Evolutionary conservation across 2,329 filamentous ascomycete species (phyloP).

Genomic region (Dichotomopilus funicola): DNA sequence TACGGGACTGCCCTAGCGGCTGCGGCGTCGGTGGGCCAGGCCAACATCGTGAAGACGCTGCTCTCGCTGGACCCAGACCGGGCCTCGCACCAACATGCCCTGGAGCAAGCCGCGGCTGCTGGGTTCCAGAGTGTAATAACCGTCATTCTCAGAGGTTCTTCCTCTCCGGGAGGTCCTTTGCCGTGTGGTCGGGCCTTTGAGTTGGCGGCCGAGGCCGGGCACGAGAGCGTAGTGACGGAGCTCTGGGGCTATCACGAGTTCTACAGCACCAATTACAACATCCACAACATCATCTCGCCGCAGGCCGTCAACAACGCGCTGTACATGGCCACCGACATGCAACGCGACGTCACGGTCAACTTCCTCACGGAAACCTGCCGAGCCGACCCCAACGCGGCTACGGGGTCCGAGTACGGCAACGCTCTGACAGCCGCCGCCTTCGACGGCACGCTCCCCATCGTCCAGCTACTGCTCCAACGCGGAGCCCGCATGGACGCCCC

Average conservation of each 20-base stretch:
- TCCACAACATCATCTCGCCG: not conserved
- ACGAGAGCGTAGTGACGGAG: not conserved
- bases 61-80: not conserved
- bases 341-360: not conserved
- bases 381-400: not conserved
- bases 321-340: not conserved
- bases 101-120: not conserved
- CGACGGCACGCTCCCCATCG: not conserved
- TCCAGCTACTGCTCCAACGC: not conserved
- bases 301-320: not conserved
- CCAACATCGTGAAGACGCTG: not conserved
- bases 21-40: not conserved
- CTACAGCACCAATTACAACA: not conserved
- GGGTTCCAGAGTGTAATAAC: not conserved
- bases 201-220: not conserved
- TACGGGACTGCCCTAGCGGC: not conserved
- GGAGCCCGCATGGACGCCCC: not conserved
- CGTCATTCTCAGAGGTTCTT: not conserved
- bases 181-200: not conserved
- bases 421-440: not conserved
- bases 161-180: not conserved
- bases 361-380: not conserved
- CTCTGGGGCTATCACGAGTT: not conserved
- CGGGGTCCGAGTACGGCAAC: not conserved
- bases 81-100: not conserved